Base-by-base conservation (phyloP, 1,139 yeast species). In the Protomyces arabidopsidicola region DNA sequence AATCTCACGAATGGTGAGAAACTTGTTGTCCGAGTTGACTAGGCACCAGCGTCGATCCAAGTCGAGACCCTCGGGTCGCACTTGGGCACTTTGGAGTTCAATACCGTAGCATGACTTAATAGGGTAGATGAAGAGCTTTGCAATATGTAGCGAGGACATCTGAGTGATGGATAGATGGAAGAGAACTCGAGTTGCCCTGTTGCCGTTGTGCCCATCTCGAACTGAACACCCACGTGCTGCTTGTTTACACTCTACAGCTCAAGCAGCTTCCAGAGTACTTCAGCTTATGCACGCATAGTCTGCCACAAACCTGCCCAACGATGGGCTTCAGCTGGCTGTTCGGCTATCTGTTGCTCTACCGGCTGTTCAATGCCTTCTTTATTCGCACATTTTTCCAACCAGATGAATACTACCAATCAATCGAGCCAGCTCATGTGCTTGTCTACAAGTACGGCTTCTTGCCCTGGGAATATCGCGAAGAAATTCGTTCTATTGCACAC, bases 391-490 rank as follows among this genome's bases (percentile, higher is more conserved):
- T 84, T 72, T 93, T 93, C 76, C 99, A 95, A 74, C 95, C 98
- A 0, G 99, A 95, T 74, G 99, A 95, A 74, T 95, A 81, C 76
- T 95, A 87, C 84, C 98, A 95, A 75, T 80, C 93, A 0, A 76
- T 95, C 54, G 98, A 95, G 72, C 97, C 97, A 0, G 98, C 98
- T 0, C 96, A 91, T 74, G 67, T 72, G 10, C 76, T 80, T 34
- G 86, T 86, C 0, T 90, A 81, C 73, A 93, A 95, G 0, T 87
- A 85, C 67, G 98, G 98, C 0, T 84, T 85, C 70, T 72, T 85
- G 55, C 90, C 98, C 0, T 95, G 99, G 98, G 99, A 95, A 75
- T 95, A 98, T 98, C 72, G 77, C 42, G 78, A 81, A 60, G 86
- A 84, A 1, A 76, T 95, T 9, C 76, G 99, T 66, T 87, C 96